Base-by-base conservation (phyloP, 2,329 filamentous ascomycete genomes). In the Exutisphaerella laricina region DNA sequence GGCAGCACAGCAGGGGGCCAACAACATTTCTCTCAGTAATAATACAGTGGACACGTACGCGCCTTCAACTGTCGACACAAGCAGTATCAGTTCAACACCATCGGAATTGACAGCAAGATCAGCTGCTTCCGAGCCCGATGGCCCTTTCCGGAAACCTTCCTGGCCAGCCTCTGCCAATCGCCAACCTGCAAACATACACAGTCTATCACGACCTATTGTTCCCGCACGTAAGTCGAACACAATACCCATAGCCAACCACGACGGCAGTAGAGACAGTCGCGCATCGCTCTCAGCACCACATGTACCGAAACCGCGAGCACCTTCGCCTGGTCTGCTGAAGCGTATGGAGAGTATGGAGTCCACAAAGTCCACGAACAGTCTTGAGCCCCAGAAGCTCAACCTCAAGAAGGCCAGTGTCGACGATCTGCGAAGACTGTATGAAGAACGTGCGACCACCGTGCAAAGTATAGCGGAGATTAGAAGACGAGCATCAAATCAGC, bases 311-410 rank as follows among this genome's bases (percentile, higher is more conserved):
- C 58, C 54, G 3, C 47, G 62, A 17, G 52, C 62, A 5, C 63
- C 68, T 1, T 70, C 66, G 8, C 61, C 70, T 0, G 65, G 66
- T 2, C 49, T 73, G n/a, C 50, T 73, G 35, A 63, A 67, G 35
- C 61, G 70, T 14, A 73, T 73, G 67, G 65, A 64, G 0, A 67
- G 64, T n/a, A 66, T 71, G 34, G 69, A 71, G 36, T 50, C 58
- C 46, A 45, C 40, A 2, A 26, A 26, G 23, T 39, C 39, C 18
- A 41, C 43, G 26, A 30, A 30, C 2, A 43, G 28, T 13, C 41
- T 48, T 13, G 33, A 48, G 44, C 61, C 66, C 26, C 47, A 60
- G 40, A 68, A 60, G 41, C 52, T 72, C 23, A 66, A 69, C 30
- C 31, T 71, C 30, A 66, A 66, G 50, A 70, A 72, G 50, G 58